Percentiles rank a stretch among this genome's conserved stretches.
These are phyloP conservation scores for Lactuca sativa DNA, from an alignment of 129 eudicot species.

Conservation along the genomic window DNA sequence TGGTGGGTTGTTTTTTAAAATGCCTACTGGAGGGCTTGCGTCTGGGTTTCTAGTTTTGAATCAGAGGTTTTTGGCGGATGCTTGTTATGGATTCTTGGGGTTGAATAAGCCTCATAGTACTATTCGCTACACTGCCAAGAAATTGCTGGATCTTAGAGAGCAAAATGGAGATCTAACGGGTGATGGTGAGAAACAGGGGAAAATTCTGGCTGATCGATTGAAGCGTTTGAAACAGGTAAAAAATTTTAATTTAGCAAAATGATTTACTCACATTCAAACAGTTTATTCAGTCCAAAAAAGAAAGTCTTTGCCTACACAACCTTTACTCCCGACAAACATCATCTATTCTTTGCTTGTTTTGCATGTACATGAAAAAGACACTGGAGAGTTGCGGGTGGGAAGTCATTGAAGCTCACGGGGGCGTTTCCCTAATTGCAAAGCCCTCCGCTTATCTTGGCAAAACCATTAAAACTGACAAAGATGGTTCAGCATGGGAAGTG, in stretches of 20 bases:
- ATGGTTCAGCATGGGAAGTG: constrained; percentile 44
- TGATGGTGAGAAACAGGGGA: constrained; percentile 50
- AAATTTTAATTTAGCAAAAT: background rate
- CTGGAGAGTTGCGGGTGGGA: constrained; percentile 92
- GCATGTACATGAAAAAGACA: constrained; percentile 40
- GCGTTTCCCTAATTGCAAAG: constrained; percentile 85
- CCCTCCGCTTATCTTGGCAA: constrained; percentile 71
- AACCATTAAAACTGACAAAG: constrained; percentile 44
- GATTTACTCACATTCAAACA: too few relatives aligned
- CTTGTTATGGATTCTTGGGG: constrained; percentile 63
- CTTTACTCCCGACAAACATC: too few relatives aligned
- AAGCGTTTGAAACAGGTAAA: constrained; percentile 73
- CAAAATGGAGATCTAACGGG: constrained; percentile 41
- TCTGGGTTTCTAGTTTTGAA: constrained; percentile 71
- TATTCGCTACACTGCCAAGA: constrained; percentile 75
- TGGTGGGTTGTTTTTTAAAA: constrained; percentile 72
- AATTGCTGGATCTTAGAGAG: constrained; percentile 75
- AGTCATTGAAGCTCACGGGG: constrained; percentile 75
- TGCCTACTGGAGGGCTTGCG: constrained; percentile 85
- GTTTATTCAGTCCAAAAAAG: too few relatives aligned
- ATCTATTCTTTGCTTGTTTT: constrained; percentile 6
- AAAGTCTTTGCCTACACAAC: too few relatives aligned
- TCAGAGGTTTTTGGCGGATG: constrained; percentile 62
- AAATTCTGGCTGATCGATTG: constrained; percentile 52
- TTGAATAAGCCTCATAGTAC: constrained; percentile 87